These are phyloP conservation scores for Tetrahymena elliotti DNA, from an alignment of 73 alveolate species.

Conservation along the genomic window DNA sequence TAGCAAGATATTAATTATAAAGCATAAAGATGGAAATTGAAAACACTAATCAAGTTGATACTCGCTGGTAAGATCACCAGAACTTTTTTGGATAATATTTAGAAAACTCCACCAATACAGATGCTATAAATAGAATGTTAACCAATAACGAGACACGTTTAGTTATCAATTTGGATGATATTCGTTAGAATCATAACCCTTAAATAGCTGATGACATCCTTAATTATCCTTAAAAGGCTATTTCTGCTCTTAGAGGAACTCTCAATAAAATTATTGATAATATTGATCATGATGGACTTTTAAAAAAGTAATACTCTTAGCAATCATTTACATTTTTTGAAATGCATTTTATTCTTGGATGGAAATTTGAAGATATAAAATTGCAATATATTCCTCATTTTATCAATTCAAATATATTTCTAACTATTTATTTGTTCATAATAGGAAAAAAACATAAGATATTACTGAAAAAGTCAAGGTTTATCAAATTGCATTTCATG, in stretches of 20 bases:
- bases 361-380: neutral
- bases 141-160: neutral
- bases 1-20: neutral
- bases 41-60: neutral
- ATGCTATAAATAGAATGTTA: neutral
- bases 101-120: neutral
- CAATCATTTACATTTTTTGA: neutral
- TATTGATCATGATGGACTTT: neutral
- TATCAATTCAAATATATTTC: neutral
- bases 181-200: neutral
- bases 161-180: neutral
- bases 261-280: neutral
- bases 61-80: neutral
- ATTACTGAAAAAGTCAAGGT: neutral
- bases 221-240: neutral
- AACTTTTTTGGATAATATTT: neutral
- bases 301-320: neutral
- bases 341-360: too few species aligned
- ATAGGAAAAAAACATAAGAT: neutral
- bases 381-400: too few species aligned
- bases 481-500: slow-evolving; percentile 48
- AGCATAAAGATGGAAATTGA: neutral
- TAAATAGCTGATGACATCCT: neutral
- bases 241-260: neutral
- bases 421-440: neutral